Base-by-base conservation (phyloP, 139 green algal species). In the Micromonas pusilla region DNA sequence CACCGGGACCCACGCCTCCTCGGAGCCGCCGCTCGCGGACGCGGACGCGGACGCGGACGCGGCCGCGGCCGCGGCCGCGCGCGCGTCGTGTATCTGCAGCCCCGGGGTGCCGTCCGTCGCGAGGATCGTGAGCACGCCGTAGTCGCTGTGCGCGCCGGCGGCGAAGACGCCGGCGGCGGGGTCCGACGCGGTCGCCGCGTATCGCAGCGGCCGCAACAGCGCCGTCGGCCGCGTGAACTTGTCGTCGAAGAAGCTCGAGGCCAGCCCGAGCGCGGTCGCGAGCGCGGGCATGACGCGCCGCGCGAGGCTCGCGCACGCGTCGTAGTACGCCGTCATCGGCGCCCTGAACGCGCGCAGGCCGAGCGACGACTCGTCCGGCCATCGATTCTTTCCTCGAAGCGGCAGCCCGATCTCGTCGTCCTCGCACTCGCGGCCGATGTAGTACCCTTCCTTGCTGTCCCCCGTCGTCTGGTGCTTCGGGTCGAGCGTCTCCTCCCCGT, bases 111-210 rank as follows among this genome's bases (percentile, higher is more conserved):
- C 73, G 3, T 86, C 87, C 62, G 96, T 90, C 13, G 90, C 96
- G 21, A 98, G 89, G 5, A 98, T 70, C 13, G 94, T 98, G 2
- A 98, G 80, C 85, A 95, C 93, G 38, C 94, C 94, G 83, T 97
- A 97, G 66, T 97, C 93, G 21, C 85, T 89, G 85, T 98, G 94
- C 0, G 93, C 93, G 3, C 93, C 93, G 1, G 82, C 77, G 6
- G 60, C 82, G 32, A 86, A 87, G 19, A 83, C 36, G 2, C 85
- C 89, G 26, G 83, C 71, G 23, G 83, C 77, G 0, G 73, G 79
- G 33, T 52, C 31, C 30, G 73, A 77, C 23, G 20, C 30, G 20
- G 13, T 67, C 0, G 85, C 79, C 0, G 75, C 72, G 85, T 98
- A 98, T 80, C 93, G 90, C 82, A 98, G 88, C 1, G 92, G 94